Conservation (phyloP, 2,329 filamentous ascomycete genomes). For the Nemania serpens region DNA sequence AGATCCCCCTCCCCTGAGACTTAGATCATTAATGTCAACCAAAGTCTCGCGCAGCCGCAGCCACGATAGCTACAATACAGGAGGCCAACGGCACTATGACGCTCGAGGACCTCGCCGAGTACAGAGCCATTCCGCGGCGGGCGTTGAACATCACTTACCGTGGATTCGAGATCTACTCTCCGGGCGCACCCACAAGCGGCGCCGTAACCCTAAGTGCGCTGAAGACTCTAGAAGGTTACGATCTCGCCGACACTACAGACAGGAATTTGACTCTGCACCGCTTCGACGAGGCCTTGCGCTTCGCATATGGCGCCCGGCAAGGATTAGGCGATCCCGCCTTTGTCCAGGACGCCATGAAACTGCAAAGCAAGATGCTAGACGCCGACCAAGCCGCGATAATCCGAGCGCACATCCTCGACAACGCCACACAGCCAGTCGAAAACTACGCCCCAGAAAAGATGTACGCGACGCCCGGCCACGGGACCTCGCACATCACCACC, state of each 20-base stretch:
- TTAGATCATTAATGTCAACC: neutral
- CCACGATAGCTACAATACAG: conserved; percentile 72
- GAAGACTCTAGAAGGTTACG: conserved; percentile 82
- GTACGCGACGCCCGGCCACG: conserved; percentile 70
- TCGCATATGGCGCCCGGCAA: conserved; percentile 81
- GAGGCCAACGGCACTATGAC: conserved; percentile 77
- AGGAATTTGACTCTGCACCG: conserved; percentile 76
- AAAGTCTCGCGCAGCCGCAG: conserved; percentile 56
- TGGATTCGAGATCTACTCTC: conserved; percentile 70
- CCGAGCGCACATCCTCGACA: conserved; percentile 71
- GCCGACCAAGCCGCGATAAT: conserved; percentile 62
- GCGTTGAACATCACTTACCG: conserved; percentile 69
- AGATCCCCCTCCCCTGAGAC: conserved; percentile 36
- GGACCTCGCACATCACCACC: conserved; percentile 74
- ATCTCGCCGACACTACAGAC: conserved; percentile 56
- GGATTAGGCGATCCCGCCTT: conserved; percentile 82
- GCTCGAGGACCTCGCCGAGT: conserved; percentile 53
- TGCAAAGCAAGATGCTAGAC: conserved; percentile 71
- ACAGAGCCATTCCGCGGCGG: conserved; percentile 67
- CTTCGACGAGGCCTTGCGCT: conserved; percentile 86
- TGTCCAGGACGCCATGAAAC: conserved; percentile 63
- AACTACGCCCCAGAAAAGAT: conserved; percentile 70
- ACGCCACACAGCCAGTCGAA: conserved; percentile 70
- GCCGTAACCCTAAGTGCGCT: conserved; percentile 74
- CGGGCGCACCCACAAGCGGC: conserved; percentile 78